These are phyloP conservation scores for Puccinellia tenuiflora DNA, from an alignment of 176 grass and related monocot genomes.

Conservation along the genomic window DNA sequence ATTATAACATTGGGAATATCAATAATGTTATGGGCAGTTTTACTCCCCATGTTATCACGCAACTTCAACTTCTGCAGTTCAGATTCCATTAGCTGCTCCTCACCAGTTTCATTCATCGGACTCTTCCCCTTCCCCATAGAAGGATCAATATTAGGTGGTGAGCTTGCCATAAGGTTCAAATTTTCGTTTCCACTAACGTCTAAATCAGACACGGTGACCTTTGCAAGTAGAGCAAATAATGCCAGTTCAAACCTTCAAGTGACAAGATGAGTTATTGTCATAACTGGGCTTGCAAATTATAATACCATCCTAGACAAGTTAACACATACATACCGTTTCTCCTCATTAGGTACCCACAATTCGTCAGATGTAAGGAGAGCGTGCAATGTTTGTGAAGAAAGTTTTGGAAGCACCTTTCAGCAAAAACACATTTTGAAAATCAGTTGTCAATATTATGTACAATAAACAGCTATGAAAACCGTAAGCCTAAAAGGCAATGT, in stretches of 20 bases:
- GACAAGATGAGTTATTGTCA: conserved; percentile 12
- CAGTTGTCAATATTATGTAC: conserved; percentile 1
- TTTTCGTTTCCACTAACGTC: conserved; percentile 44
- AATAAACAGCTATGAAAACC: not conserved
- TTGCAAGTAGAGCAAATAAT: conserved; percentile 76
- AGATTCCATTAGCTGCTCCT: conserved; percentile 46
- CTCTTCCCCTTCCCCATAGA: conserved; percentile 46
- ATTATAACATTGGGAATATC: conserved; percentile 47
- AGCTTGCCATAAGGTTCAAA: conserved; percentile 25
- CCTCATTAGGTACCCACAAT: conserved; percentile 97
- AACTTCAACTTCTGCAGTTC: conserved; percentile 64
- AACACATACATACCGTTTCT: conserved; percentile 74
- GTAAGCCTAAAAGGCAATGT: not conserved
- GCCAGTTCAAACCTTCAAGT: conserved; percentile 95
- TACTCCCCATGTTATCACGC: conserved; percentile 43
- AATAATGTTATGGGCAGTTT: conserved; percentile 42
- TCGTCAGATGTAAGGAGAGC: conserved; percentile 79
- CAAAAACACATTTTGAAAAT: conserved; percentile 28
- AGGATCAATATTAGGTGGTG: conserved; percentile 20
- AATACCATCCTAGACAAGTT: conserved; percentile 4
- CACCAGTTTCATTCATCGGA: conserved; percentile 33
- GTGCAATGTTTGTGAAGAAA: conserved; percentile 97
- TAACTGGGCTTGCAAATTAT: conserved; percentile 9
- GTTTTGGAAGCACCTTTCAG: conserved; percentile 81
- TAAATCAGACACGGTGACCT: conserved; percentile 52